phyloP scores from a whole-genome alignment of 805 yeast species.

The Danielia reshetovae region DNA sequence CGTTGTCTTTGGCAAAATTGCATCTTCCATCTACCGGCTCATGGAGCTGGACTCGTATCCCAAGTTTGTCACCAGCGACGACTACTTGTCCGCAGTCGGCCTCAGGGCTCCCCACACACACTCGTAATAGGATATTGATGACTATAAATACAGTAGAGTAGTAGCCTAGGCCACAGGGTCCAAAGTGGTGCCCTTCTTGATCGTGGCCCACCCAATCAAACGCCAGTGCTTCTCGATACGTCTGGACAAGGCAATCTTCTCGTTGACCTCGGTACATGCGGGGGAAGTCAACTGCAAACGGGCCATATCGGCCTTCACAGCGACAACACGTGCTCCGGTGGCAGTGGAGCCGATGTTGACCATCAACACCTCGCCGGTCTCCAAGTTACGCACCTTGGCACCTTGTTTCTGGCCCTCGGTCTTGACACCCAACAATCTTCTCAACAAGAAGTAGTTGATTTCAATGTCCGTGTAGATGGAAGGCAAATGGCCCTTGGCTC shows the following conservation, averaged over 20 bases:
- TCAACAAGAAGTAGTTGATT: constrained; percentile 91
- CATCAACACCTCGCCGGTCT: constrained; percentile 94
- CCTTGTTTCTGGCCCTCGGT: constrained; percentile 93
- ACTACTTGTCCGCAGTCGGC: constrained; percentile 17
- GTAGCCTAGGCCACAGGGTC: constrained; percentile 57
- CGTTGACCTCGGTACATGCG: constrained; percentile 97
- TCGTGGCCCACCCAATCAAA: constrained; percentile 99
- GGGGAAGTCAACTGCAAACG: constrained; percentile 95
- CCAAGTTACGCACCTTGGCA: constrained; percentile 93
- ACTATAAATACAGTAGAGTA: constrained; percentile 4
- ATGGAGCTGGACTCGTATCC: constrained; percentile 75
- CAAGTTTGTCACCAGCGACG: constrained; percentile 47
- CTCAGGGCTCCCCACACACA: constrained; percentile 2
- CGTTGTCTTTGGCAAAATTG: constrained; percentile 45
- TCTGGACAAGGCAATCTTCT: constrained; percentile 97
- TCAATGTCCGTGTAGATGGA: constrained; percentile 96
- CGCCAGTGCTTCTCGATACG: constrained; percentile 99
- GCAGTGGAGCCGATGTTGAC: constrained; percentile 99
- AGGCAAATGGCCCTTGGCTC: constrained; percentile 94
- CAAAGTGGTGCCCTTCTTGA: constrained; percentile 86
- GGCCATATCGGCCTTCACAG: constrained; percentile 99
- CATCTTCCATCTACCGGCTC: constrained; percentile 47
- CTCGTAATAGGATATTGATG: neutral
- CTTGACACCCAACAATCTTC: constrained; percentile 97
- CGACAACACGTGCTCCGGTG: constrained; percentile 97